Conservation (phyloP, 2,329 filamentous ascomycete genomes). For the Hypoxylon rubiginosum region DNA sequence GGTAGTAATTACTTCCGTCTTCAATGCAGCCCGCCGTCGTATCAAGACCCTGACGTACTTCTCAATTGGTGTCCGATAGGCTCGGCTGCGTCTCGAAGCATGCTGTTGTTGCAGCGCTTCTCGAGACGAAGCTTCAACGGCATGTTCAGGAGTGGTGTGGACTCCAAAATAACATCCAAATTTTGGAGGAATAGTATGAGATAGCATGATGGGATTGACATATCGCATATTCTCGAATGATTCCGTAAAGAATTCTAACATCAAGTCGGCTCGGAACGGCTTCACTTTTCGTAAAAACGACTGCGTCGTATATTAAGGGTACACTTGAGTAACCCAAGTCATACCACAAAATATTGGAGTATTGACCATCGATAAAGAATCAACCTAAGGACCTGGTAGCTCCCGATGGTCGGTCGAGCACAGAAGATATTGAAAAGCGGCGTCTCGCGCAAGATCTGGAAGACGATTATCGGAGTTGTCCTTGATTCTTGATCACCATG, state of each 20-base stretch:
- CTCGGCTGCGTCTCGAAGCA: slow-evolving; percentile 16
- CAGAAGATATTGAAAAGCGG: neutral
- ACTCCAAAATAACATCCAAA: slow-evolving; percentile 5
- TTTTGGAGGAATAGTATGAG: slow-evolving; percentile 12
- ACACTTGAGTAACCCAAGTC: slow-evolving; percentile 30
- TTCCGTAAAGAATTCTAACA: slow-evolving; percentile 1
- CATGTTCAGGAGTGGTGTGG: slow-evolving; percentile 7
- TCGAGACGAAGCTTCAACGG: slow-evolving; percentile 19
- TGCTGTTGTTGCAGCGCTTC: slow-evolving; percentile 10
- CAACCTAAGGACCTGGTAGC: neutral
- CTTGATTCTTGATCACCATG: neutral
- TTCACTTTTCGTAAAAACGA: slow-evolving; percentile 4
- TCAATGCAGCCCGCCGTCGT: slow-evolving; percentile 14
- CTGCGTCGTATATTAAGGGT: slow-evolving; percentile 12
- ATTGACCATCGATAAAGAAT: neutral
- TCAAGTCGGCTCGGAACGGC: neutral
- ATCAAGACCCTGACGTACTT: slow-evolving; percentile 20
- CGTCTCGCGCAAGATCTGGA: slow-evolving; percentile 5
- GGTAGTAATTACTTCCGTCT: slow-evolving; percentile 20
- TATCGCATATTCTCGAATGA: slow-evolving; percentile 27
- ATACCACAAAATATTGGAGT: slow-evolving; percentile 7
- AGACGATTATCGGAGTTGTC: neutral
- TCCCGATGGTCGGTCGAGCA: neutral
- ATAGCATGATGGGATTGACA: slow-evolving; percentile 21
- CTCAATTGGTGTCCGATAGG: slow-evolving; percentile 27